Evolutionary conservation across 805 yeast genomes (phyloP), one percentile per base, ranked within the genome.

Genomic region (Candida chauliodis): DNA sequence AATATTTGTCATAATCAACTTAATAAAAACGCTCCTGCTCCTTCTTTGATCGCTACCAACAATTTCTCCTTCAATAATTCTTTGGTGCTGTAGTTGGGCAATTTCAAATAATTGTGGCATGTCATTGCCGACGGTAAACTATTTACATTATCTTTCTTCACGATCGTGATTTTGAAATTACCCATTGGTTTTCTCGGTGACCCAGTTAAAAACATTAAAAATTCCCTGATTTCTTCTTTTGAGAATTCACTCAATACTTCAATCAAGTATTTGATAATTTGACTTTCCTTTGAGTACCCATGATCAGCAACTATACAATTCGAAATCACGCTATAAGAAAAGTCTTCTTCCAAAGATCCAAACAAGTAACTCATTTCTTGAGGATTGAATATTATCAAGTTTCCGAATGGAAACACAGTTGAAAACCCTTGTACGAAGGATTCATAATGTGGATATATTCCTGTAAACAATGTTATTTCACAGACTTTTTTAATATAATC

Each of bases 121-220:
- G 99, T 91, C 99, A 91, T 91, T 2, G 93, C 99, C 61, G 96
- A 87, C 2, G 99, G 98, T 40, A 93, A 68, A 0, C 80, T 83
- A 33, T 75, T 79, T 37, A 91, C 98, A n/a, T 82, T 73, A 41
- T 75, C 80, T 54, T 87, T 89, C 44, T 87, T 63, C 2, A 93
- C 98, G 24, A 93, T 89, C 0, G 98, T 91, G 33, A 91, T 72
- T 49, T 82, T 83, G 66, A 91, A 91, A 0, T 98, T 98, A 1
- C 98, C 98, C 52, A 88, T 76, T 1, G 99, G 99, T 34, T 93
- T 61, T 45, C 81, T 86, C 5, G 98, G 96, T 1, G 96, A 79
- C 0, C 98, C 98, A 0, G 98, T 91, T 44, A 90, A 65, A 57
- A 91, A 91, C 57, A 87, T 95, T 32, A 89, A 61, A 52, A 91